Base-by-base conservation (phyloP, 1,139 yeast species). In the Sugiyamaella xylanicola region DNA sequence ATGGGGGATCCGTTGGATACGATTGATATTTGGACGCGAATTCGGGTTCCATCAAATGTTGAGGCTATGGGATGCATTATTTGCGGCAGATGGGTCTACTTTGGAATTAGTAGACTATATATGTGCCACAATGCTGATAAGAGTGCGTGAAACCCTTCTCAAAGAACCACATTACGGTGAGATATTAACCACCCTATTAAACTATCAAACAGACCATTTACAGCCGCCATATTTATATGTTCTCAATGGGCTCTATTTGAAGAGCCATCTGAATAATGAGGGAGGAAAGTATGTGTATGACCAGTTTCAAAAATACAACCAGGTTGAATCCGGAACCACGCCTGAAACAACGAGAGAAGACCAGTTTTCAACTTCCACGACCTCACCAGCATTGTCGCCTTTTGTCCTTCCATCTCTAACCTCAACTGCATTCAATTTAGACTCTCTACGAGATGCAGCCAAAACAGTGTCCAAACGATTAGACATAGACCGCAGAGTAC, bases 1-100 rank as follows among this genome's bases (percentile, higher is more conserved):
- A 43, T 83, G 87, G 86, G 80, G 82, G 13, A 80, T 83, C 25
- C 67, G 85, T 47, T 83, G 81, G 72, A 72, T 81, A 25, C 70
- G 87, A 16, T 68, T 83, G 41, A 59, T 83, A 32, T 72, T 83
- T 51, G 72, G 80, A 7, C 68, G 87, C 41, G 87, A 83, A 61
- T 70, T 83, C 52, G 66, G 65, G 2, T 66, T 74, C 43, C 54
- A 61, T 17, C 61, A 62, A 4, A 61, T 66, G 37, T 60, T 72
- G 35, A 57, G 54, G 11, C 59, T 74, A 9, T 74, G 77, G 77
- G 77, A 74, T 55, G 65, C 69, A 11, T 54, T 74, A 8, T 73
- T 74, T 57, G 74, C 76, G 7, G 72, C 71, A 3, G 65, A 64
- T 48, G 63, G 64, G 41, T 44, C 57, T 17, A 61, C 65, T 13